Evolutionary conservation across 2,329 filamentous ascomycete genomes (phyloP), one percentile per base, ranked within the genome.

Genomic region (Talaromyces atroroseus): DNA sequence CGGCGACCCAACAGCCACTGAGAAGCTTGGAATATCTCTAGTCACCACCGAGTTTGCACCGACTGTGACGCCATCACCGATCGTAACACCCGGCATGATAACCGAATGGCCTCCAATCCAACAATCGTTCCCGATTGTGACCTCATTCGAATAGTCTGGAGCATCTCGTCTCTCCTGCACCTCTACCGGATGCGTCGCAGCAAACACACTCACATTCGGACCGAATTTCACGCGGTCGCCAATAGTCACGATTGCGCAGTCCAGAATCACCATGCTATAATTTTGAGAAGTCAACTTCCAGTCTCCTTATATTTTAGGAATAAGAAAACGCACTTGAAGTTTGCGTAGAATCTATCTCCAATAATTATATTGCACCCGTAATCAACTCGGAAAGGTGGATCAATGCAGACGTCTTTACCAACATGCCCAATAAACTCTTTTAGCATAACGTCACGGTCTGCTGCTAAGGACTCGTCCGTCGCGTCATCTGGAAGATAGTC

Each of bases 241-340:
- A 38, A 81, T 79, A 0, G 71, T 77, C 4, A 82, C 76, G 0
- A 80, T 66, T 2, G 72, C 73, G 48, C 75, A 80, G 61, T 82
- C 79, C 18, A 81, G 65, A 36, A 81, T 75, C 0, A 74, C 62
- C n/a, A 81, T 76, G 62, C 86, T 87, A 65, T 84, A 7, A 4
- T 84, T 11, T 75, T 24, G 4, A 21, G 12, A 49, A 29, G 21
- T 54, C n/a, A 54, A 45, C 24, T 44, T 21, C 32, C 18, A 16
- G 14, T 16, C 21, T 48, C 11, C 4, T 3, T 6, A 11, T 14
- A 11, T 11, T 21, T 10, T 18, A 11, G 45, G 10, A 20, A n/a
- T 3, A 12, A 2, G 12, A 12, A 8, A 6, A 58, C 55, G 16
- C 32, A 62, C 55, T 59, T 58, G 40, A 64, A 64, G 12, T 64